Evolutionary conservation across 331 rosid genomes (phyloP).

Genomic region (Prunus yedoensis): DNA sequence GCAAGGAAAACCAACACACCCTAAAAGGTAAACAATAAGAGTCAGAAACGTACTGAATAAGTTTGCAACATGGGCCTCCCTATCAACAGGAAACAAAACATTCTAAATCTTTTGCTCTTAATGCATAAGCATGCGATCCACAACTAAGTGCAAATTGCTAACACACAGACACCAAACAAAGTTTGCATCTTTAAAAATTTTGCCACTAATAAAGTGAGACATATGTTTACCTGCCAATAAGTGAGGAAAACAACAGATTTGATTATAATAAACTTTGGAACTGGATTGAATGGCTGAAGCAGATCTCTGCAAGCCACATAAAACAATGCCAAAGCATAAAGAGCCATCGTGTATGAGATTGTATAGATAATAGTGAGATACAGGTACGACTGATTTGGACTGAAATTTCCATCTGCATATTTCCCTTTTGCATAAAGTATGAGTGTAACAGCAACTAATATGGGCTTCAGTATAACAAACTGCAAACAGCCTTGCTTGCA

Average conservation of each 20-base stretch:
- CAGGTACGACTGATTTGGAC: constrained; percentile 82
- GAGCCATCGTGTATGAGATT: constrained; percentile 89
- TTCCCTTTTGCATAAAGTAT: constrained; percentile 86
- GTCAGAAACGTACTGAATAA: constrained; percentile 15
- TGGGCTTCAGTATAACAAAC: constrained; percentile 97
- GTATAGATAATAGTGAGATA: constrained; percentile 95
- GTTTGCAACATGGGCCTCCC: not conserved
- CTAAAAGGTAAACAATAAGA: constrained; percentile 44
- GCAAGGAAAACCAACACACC: constrained; percentile 97
- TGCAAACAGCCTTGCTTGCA: constrained; percentile 99
- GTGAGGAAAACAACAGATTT: constrained; percentile 98
- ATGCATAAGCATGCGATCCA: not conserved
- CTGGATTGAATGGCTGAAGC: constrained; percentile 98
- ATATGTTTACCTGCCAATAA: constrained; percentile 85
- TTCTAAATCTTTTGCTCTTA: constrained; percentile 11
- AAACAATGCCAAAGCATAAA: constrained; percentile 82
- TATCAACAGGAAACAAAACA: not conserved
- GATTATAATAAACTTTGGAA: constrained; percentile 89
- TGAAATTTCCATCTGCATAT: constrained; percentile 89
- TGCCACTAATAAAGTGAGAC: not conserved
- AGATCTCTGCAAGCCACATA: constrained; percentile 96
- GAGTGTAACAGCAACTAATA: constrained; percentile 82
- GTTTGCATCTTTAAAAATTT: not conserved
- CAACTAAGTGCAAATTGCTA: not conserved
- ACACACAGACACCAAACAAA: constrained; percentile 5